Conservation (phyloP, 1,284 basidiomycete genomes). For the Malassezia brasiliensis region DNA sequence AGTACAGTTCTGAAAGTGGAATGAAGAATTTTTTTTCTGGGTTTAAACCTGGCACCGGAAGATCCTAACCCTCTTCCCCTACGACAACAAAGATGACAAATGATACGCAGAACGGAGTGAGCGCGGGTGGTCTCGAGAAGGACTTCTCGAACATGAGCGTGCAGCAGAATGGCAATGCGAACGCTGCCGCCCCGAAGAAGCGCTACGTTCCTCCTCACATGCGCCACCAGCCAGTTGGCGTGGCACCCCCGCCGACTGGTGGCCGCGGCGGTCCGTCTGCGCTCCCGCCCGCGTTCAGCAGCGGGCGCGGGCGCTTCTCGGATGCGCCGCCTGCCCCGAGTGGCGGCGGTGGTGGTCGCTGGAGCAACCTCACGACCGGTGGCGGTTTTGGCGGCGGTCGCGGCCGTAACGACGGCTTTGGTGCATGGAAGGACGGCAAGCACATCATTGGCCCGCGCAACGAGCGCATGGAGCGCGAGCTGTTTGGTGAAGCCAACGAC, state of each 20-base stretch:
- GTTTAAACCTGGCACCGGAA: background rate
- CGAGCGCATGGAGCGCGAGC: conserved; percentile 81
- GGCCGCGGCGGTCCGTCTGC: conserved; percentile 10
- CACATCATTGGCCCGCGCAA: conserved; percentile 74
- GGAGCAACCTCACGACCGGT: conserved; percentile 16
- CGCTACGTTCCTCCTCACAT: conserved; percentile 18
- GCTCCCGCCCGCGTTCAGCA: conserved; percentile 30
- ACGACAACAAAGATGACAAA: conserved; percentile 27
- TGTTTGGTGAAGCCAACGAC: conserved; percentile 82
- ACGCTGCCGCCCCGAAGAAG: conserved; percentile 12
- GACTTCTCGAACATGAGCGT: conserved; percentile 16
- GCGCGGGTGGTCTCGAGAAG: conserved; percentile 62
- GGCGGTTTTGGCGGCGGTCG: conserved; percentile 21
- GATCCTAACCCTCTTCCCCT: conserved; percentile 6
- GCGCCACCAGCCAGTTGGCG: conserved; percentile 14
- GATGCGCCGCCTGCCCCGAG: conserved; percentile 22
- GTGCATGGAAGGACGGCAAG: conserved; percentile 78
- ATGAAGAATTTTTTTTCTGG: conserved; percentile 10
- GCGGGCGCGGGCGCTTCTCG: conserved; percentile 24
- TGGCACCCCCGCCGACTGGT: background rate
- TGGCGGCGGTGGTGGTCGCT: conserved; percentile 29
- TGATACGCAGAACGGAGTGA: conserved; percentile 39
- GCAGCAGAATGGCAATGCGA: background rate
- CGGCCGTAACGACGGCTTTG: conserved; percentile 51
- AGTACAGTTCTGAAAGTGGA: conserved; percentile 2